Evolutionary conservation across 306 rosid species (phyloP).

Genomic region (Vachellia collinsii): DNA sequence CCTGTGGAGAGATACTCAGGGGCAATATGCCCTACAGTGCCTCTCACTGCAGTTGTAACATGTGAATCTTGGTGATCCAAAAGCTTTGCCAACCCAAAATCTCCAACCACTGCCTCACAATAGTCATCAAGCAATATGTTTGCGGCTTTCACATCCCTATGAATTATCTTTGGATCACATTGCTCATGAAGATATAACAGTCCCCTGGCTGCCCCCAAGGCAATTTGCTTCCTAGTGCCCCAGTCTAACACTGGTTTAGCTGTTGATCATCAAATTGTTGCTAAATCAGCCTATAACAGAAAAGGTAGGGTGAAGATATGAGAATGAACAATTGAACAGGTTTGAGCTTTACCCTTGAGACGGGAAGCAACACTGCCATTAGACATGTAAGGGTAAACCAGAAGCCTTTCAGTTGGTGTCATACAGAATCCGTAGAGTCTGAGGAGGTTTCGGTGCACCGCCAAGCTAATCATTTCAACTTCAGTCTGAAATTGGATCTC

Average conservation of each 20-base stretch:
- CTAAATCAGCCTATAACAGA: slow-evolving; percentile 10
- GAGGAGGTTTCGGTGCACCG: slow-evolving; percentile 90
- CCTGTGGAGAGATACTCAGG: slow-evolving; percentile 97
- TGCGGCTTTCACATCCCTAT: slow-evolving; percentile 96
- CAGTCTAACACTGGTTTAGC: slow-evolving; percentile 86
- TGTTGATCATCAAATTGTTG: slow-evolving; percentile 35
- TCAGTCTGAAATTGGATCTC: slow-evolving; percentile 96
- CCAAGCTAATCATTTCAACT: slow-evolving; percentile 96
- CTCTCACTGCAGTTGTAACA: slow-evolving; percentile 95
- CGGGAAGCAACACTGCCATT: slow-evolving; percentile 97
- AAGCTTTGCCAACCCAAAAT: slow-evolving; percentile 96
- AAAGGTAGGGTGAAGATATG: not conserved
- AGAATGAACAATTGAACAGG: not conserved
- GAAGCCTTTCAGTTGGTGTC: slow-evolving; percentile 80
- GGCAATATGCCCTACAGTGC: slow-evolving; percentile 94
- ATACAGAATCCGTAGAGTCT: slow-evolving; percentile 81
- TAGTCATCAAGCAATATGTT: slow-evolving; percentile 90
- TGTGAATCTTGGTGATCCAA: slow-evolving; percentile 94
- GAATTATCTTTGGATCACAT: slow-evolving; percentile 95
- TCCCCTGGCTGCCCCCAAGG: slow-evolving; percentile 92
- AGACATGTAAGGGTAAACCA: slow-evolving; percentile 91
- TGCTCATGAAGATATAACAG: slow-evolving; percentile 90
- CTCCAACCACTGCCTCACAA: slow-evolving; percentile 96
- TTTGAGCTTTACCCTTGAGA: slow-evolving; percentile 67
- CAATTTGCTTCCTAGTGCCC: slow-evolving; percentile 87